Evolutionary conservation across 2,329 filamentous ascomycete species (phyloP), one percentile per base, ranked within the genome.

Genomic region (Trichothecium sympodiale): DNA sequence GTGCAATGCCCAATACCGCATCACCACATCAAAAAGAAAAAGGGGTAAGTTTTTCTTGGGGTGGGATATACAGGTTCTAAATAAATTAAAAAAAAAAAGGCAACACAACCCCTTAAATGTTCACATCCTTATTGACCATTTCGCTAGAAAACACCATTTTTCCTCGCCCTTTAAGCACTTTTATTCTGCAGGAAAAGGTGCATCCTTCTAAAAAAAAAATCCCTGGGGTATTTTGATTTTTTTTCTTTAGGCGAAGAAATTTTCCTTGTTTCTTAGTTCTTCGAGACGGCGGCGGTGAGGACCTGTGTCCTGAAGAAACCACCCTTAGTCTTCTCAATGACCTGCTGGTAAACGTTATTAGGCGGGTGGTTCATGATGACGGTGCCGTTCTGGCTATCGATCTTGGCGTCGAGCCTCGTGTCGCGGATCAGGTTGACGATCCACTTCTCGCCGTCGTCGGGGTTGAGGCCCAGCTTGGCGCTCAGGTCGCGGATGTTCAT

Each of bases 321-420:
- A 45, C 91, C 91, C 77, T 96, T 96, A 40, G 91, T 98, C 66
- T 87, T 79, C 75, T 98, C 91, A 55, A 98, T 98, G 53, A 98
- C 91, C 64, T 98, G 89, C 68, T 95, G 89, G 66, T 98, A 96
- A 47, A 98, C 89, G 45, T 87, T 94, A 69, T 93, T 91, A 43
- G 91, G 89, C 35, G 89, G 91, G 67, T 98, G 91, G 71, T 98
- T 96, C 89, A 98, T 98, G 50, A 96, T 79, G 36, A 98, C 91
- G 37, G 91, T 96, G 55, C 91, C 91, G 65, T 94, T 85, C 70
- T 96, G 86, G 69, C 94, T 95, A 67, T 98, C 91, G 57, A 96
- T 96, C 77, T 98, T 98, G 53, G 91, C 91, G 56, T 98, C 91
- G 44, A 98, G 83, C 43, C 88, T 77, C 17, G 91, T 98, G 65